Base-by-base conservation (phyloP, 306 rosid genomes). In the Castanea sativa region DNA sequence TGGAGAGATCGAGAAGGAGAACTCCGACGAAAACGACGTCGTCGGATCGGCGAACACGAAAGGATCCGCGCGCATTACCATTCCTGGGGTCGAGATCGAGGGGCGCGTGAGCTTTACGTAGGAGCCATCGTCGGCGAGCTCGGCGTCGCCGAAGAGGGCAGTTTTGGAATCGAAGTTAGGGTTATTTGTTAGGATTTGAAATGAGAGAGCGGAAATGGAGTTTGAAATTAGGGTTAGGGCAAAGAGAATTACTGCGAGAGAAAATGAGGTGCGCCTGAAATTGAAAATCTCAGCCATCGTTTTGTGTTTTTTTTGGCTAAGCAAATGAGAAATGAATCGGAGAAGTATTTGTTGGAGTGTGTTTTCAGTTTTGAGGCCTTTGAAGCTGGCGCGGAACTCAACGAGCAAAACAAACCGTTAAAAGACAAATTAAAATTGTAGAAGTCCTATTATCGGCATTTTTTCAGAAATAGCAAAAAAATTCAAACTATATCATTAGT, bases 131-230 rank as follows among this genome's bases (percentile, higher is more conserved):
- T 33, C 81, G 25, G 30, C 81, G 29, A 69, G 25, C 30, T 55
- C 64, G 79, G 90, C 88, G 73, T 80, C 86, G 13, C 90, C 90
- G 75, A 82, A 3, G 51, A 85, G 82, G 57, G 76, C 58, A 67
- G 81, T 74, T 9, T 80, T 55, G 70, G 85, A 75, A 69, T 87
- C 90, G 73, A 87, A 87, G 25, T 80, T 85, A 69, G 78, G 82
- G 74, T 5, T 25, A 60, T 11, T 72, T 27, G 58, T n/a, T 3
- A 73, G 64, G 78, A 80, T 1, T 53, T 49, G 73, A 74, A 71
- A 73, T 1, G 71, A 0, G 75, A 81, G 73, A 16, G 86, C 61
- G n/a, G 82, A 74, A 65, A 75, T 57, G 78, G 85, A 81, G 41
- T 56, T 69, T 32, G 83, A 43, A 27, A 76, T 73, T 19, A 65